A percentile compares a stretch with the other conserved stretches of the same genome.
Conservation (phyloP, 805 yeast genomes). For the Debaryomyces tyrocola region DNA sequence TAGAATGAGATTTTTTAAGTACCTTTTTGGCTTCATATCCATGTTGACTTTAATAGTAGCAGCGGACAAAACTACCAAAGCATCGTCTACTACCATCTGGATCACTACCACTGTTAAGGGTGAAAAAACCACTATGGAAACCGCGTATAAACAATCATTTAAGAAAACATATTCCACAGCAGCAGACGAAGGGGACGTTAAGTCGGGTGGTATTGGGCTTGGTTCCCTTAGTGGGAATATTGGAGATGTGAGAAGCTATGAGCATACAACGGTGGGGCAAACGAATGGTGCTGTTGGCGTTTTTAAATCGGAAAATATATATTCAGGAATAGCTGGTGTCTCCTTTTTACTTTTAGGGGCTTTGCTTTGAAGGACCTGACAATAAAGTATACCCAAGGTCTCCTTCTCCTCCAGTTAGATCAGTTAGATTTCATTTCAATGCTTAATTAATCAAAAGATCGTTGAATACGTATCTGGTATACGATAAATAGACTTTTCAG, state of each 20-base stretch:
- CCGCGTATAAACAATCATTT: slow-evolving; percentile 27
- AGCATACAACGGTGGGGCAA: slow-evolving; percentile 23
- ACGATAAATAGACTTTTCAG: background rate
- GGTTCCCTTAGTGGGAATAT: slow-evolving; percentile 27
- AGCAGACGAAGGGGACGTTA: slow-evolving; percentile 12
- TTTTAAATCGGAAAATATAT: slow-evolving; percentile 2
- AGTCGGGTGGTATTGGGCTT: slow-evolving; percentile 31
- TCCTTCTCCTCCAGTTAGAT: no score
- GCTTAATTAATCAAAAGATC: background rate
- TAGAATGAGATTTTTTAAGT: slow-evolving; percentile 4
- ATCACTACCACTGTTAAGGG: slow-evolving; percentile 36
- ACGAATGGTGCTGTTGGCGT: slow-evolving; percentile 12
- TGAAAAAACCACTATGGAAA: slow-evolving; percentile 20
- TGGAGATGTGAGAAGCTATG: slow-evolving; percentile 32
- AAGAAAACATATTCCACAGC: slow-evolving; percentile 20
- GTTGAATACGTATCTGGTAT: background rate
- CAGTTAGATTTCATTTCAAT: background rate
- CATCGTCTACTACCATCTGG: slow-evolving; percentile 30
- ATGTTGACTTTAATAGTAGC: slow-evolving; percentile 1
- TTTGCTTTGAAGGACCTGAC: background rate
- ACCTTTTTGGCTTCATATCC: slow-evolving; percentile 3
- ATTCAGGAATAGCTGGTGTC: slow-evolving; percentile 16
- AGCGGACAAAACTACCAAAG: background rate
- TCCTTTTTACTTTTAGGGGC: slow-evolving; percentile 12
- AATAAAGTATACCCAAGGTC: no score